Conservation (phyloP, 345 rosid genomes). For the Linum lewisii region DNA sequence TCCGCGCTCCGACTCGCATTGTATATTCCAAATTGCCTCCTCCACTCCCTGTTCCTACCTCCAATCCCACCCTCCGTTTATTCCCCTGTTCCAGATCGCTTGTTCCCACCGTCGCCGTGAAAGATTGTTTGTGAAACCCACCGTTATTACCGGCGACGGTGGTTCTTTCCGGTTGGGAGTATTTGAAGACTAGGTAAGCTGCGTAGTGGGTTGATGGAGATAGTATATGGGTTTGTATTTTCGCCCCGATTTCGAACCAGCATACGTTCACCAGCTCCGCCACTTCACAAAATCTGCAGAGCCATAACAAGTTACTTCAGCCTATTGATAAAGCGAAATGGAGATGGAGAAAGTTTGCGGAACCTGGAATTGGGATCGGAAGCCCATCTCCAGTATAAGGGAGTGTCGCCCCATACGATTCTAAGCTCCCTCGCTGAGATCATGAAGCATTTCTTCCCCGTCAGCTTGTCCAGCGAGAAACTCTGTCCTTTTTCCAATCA, state of each 20-base stretch:
- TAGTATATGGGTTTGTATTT: constrained; percentile 11
- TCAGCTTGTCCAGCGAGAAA: constrained; percentile 40
- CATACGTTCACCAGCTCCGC: constrained; percentile 19
- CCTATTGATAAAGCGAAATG: not conserved
- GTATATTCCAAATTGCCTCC: not conserved
- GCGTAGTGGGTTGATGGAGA: constrained; percentile 20
- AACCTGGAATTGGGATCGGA: constrained; percentile 29
- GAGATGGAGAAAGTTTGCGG: no score
- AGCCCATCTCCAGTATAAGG: constrained; percentile 46
- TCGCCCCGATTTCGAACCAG: constrained; percentile 25
- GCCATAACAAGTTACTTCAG: not conserved
- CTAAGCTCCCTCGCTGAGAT: constrained; percentile 39
- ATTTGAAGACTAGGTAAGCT: constrained; percentile 29
- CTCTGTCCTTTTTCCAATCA: constrained; percentile 12
- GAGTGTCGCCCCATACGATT: constrained; percentile 45
- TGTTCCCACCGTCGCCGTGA: constrained; percentile 14
- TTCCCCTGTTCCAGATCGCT: not conserved
- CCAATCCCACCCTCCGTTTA: not conserved
- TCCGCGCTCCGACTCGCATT: no score
- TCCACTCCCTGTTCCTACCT: not conserved
- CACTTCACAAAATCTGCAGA: constrained; percentile 21
- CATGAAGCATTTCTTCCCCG: constrained; percentile 56
- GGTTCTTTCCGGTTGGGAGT: no score
- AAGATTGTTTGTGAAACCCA: constrained; percentile 11
- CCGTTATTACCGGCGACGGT: no score